Evolutionary conservation across 345 rosid species (phyloP).

Genomic region (Hibiscus trionum): DNA sequence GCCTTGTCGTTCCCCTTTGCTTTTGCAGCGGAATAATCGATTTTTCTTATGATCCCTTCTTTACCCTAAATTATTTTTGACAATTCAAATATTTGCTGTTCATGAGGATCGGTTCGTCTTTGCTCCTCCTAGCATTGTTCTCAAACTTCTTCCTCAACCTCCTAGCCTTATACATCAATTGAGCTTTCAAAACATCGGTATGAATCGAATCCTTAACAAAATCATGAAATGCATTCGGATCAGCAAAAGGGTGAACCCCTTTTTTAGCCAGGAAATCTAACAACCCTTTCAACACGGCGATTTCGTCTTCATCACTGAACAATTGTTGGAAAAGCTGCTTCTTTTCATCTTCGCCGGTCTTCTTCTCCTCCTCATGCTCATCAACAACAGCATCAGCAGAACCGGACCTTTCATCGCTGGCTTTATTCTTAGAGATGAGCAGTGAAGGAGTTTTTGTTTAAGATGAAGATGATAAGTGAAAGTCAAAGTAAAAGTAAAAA

Average conservation of each 20-base stretch:
- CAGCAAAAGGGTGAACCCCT: neutral
- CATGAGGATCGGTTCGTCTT: constrained; percentile 15
- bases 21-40: neutral
- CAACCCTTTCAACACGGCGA: constrained; percentile 21
- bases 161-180: constrained; percentile 16
- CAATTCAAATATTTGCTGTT: constrained; percentile 18
- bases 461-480: too few relatives aligned
- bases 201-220: constrained; percentile 16
- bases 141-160: constrained; percentile 16
- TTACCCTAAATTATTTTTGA: constrained; percentile 24
- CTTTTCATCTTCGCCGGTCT: neutral
- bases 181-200: constrained; percentile 1
- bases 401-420: neutral
- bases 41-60: neutral
- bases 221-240: constrained; percentile 12
- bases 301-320: constrained; percentile 25
- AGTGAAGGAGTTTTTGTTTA: too few relatives aligned
- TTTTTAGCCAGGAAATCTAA: constrained; percentile 6
- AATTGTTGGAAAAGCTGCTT: constrained; percentile 13
- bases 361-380: neutral
- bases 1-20: neutral
- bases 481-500: too few relatives aligned
- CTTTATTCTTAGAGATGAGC: constrained; percentile 3
- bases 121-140: constrained; percentile 11
- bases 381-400: neutral